These are phyloP conservation scores for Hortiboletus flavorubellus DNA, from an alignment of 768 basidiomycete species.

Conservation along the genomic window DNA sequence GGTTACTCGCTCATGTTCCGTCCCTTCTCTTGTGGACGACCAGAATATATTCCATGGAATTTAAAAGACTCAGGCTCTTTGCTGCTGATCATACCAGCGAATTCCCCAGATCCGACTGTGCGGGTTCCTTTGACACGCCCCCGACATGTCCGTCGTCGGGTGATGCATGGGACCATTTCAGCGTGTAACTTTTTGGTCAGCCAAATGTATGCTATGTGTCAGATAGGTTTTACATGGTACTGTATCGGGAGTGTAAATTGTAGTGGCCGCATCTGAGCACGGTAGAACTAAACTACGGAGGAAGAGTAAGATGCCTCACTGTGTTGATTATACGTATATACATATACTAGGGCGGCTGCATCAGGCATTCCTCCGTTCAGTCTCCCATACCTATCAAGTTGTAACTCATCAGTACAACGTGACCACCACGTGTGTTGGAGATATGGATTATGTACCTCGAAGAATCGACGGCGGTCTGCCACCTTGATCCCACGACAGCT, in stretches of 20 bases:
- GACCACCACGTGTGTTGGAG: conserved; percentile 5
- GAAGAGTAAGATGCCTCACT: too few species aligned
- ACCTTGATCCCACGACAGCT: conserved; percentile 63
- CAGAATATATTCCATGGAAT: too few species aligned
- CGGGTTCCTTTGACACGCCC: too few species aligned
- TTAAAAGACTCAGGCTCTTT: too few species aligned
- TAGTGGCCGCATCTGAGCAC: background rate
- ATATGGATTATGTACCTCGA: conserved; percentile 41
- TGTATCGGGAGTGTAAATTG: too few species aligned
- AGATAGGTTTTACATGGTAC: background rate
- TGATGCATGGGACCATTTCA: background rate
- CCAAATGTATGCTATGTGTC: background rate
- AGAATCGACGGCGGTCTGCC: conserved; percentile 59
- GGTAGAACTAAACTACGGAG: too few species aligned
- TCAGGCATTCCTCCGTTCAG: conserved; percentile 10
- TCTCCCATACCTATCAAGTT: conserved; percentile 25
- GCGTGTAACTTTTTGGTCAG: background rate
- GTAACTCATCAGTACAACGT: background rate
- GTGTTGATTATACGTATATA: background rate
- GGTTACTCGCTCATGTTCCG: too few species aligned
- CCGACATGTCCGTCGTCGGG: background rate
- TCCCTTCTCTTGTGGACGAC: too few species aligned
- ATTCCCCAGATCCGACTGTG: too few species aligned
- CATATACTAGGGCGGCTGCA: background rate
- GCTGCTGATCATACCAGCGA: too few species aligned